These are phyloP conservation scores for Alloteropsis semialata DNA, from an alignment of 176 grass and related monocot species.

Conservation along the genomic window DNA sequence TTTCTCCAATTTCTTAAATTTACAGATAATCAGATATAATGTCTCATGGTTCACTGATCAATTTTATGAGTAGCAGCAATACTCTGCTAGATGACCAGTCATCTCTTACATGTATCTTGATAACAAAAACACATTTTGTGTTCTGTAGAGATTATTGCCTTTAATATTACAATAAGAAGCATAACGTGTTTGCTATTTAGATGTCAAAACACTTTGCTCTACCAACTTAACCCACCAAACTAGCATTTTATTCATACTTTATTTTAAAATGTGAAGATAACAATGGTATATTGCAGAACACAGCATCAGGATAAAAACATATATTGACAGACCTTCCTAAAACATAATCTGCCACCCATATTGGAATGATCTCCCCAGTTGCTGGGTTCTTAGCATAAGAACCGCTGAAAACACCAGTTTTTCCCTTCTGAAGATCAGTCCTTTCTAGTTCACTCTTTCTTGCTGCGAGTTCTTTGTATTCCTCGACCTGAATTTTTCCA, in stretches of 20 bases:
- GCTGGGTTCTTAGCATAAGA: slow-evolving; percentile 93
- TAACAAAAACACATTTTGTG: neutral
- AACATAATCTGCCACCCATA: slow-evolving; percentile 99
- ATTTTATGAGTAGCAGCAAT: neutral
- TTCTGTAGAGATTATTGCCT: neutral
- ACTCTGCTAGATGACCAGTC: neutral
- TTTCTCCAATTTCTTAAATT: neutral
- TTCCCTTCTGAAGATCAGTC: slow-evolving; percentile 98
- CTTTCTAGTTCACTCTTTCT: slow-evolving; percentile 97
- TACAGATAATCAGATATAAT: neutral
- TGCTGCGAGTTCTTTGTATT: slow-evolving; percentile 68
- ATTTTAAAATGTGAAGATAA: neutral
- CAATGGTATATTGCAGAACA: slow-evolving; percentile 11
- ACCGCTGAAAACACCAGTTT: slow-evolving; percentile 96
- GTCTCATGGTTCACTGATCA: neutral
- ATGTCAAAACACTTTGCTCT: neutral
- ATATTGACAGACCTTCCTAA: slow-evolving; percentile 77
- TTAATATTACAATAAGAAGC: neutral
- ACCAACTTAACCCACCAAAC: too few species aligned
- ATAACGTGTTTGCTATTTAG: neutral
- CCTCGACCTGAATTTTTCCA: slow-evolving; percentile 56
- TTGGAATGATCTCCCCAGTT: slow-evolving; percentile 84
- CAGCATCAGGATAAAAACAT: neutral
- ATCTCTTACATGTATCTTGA: neutral
- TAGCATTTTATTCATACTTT: neutral